phyloP scores from a whole-genome alignment of 306 rosid genomes.

The Astragalus glycyphyllos region DNA sequence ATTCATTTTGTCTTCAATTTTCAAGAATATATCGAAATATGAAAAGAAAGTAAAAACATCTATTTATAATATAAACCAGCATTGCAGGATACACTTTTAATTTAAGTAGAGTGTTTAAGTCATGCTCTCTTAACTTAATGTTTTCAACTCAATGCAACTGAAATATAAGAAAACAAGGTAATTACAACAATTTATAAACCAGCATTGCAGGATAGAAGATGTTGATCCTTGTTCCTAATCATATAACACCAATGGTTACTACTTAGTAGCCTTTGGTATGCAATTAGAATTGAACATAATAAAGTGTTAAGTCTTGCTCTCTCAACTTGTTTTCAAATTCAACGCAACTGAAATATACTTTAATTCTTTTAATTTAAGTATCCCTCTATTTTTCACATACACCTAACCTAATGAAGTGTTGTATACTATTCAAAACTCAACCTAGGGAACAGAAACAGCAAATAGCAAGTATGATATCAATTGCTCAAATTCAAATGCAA shows the following conservation, averaged over 20 bases:
- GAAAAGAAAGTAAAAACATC: constrained; percentile 4
- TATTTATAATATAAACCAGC: neutral
- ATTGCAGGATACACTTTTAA: neutral
- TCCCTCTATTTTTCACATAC: neutral
- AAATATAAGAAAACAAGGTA: neutral
- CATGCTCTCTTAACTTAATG: neutral
- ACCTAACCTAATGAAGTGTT: neutral
- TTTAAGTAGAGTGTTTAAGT: neutral
- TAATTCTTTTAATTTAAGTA: neutral
- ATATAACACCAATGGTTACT: neutral
- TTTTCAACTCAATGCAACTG: neutral
- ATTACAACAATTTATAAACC: neutral
- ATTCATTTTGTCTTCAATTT: neutral
- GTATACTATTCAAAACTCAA: neutral
- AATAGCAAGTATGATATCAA: neutral
- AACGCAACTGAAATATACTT: neutral
- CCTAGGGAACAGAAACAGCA: too few species aligned
- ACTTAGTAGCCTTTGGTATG: neutral
- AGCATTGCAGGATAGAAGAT: neutral
- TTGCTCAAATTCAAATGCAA: neutral
- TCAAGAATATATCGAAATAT: neutral
- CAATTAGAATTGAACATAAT: neutral
- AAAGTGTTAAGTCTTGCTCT: neutral
- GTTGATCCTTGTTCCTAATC: neutral
- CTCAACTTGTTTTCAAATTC: neutral